Base-by-base conservation (phyloP, 176 grass and related monocot species). In the Eragrostis curvula region DNA sequence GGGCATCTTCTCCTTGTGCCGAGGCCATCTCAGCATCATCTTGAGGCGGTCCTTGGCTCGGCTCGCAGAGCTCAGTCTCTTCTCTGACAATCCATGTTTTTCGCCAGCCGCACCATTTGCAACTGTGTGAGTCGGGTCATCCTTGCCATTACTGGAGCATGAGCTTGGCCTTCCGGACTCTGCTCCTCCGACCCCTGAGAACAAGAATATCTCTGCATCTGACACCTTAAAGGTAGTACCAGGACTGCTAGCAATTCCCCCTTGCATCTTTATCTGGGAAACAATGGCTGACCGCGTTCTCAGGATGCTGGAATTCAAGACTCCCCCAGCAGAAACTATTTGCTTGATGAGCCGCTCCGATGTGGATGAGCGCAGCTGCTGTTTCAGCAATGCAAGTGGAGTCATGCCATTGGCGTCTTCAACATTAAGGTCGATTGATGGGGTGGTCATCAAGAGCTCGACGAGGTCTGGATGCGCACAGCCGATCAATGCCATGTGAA, bases 141-240 rank as follows among this genome's bases (percentile, higher is more conserved):
- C 85, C 84, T 93, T 98, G 81, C 91, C 92, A 4, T 70, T 73
- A 64, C 90, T 92, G 5, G 93, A 99, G 75, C 91, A 94, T 6
- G 93, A 93, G 66, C 93, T 99, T 18, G 89, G 87, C 71, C 93
- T 88, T 27, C 45, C 46, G 5, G 87, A 83, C 47, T 85, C 52
- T 18, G 25, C 49, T 30, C 75, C 16, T 46, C 82, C 85, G 2
- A 90, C 65, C n/a, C 93, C 91, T 0, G 93, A 90, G 78, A 88
- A 87, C 50, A 99, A 21, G 52, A 99, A 88, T 79, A 99, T 92
- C 89, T 99, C 91, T 5, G 93, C 93, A 77, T 99, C 97, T 9
- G 97, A 96, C 48, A 96, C 82, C 65, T 82, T 88, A 61, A 99
- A 99, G 45, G 74, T 77, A 28, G 97, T 99, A 5, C 97, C 97